These are phyloP conservation scores for Sarcomyxa edulis DNA, from an alignment of 768 basidiomycete species.

Conservation along the genomic window DNA sequence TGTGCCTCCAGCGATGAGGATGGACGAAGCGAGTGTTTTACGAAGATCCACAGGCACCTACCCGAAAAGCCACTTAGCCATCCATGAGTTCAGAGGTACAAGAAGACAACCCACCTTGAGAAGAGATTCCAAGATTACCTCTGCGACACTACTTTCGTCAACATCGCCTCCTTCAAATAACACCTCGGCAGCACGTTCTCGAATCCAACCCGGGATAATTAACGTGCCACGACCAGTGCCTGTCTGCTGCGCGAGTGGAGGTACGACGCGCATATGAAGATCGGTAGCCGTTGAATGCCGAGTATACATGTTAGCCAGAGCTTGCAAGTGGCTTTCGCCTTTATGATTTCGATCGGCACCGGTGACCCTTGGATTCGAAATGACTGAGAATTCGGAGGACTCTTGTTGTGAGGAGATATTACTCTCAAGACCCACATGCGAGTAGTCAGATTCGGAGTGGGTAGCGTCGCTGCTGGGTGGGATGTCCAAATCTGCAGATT, in stretches of 20 bases:
- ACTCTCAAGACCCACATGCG: conserved; percentile 47
- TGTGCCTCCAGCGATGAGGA: conserved; percentile 86
- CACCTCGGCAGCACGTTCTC: conserved; percentile 88
- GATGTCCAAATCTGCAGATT: conserved; percentile 32
- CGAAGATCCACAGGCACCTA: conserved; percentile 91
- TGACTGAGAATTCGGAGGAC: conserved; percentile 56
- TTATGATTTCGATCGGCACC: conserved; percentile 21
- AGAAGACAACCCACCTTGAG: conserved; percentile 55
- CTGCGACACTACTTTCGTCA: conserved; percentile 81
- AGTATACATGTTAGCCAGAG: conserved; percentile 64
- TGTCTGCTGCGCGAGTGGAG: conserved; percentile 59
- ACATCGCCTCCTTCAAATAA: conserved; percentile 88
- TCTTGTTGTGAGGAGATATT: conserved; percentile 41
- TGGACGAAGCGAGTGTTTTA: conserved; percentile 74
- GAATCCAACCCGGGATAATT: conserved; percentile 90
- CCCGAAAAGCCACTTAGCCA: conserved; percentile 1
- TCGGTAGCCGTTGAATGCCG: conserved; percentile 77
- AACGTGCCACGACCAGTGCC: conserved; percentile 76
- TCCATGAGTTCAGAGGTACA: neutral
- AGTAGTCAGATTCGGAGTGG: conserved; percentile 67
- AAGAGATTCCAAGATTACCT: conserved; percentile 72
- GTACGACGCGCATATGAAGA: conserved; percentile 61
- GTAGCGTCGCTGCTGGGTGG: conserved; percentile 47
- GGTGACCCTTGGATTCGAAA: conserved; percentile 36
- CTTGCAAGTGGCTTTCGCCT: conserved; percentile 53